Conservation (phyloP, 352 stramenopile species). For the Pythium insidiosum region DNA sequence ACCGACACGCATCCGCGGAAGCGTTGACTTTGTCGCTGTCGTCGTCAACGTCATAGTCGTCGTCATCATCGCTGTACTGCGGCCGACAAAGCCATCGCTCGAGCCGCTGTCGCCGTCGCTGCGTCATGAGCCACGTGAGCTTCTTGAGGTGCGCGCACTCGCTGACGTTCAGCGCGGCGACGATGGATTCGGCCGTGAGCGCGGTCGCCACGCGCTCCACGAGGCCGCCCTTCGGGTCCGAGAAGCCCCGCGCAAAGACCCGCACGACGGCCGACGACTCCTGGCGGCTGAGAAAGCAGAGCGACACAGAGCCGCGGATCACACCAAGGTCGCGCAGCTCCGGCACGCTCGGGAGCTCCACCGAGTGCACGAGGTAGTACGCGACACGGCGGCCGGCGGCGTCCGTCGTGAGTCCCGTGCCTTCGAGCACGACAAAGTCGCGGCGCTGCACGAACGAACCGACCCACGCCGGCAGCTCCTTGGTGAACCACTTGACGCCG, state of each 20-base stretch:
- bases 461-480: conserved; percentile 29
- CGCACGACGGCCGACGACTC: conserved; percentile 15
- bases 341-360: conserved; percentile 22
- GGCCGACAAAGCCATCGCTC: not conserved
- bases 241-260: conserved; percentile 39
- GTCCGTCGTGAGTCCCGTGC: conserved; percentile 24
- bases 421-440: conserved; percentile 47
- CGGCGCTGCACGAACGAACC: conserved; percentile 32
- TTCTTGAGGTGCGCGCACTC: conserved; percentile 59
- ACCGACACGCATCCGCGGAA: too few relatives aligned
- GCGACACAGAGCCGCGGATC: conserved; percentile 31
- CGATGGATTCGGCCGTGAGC: conserved; percentile 32
- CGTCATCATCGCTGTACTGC: too few relatives aligned
- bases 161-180: conserved; percentile 24
- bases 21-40: not conserved
- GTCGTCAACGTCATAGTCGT: not conserved
- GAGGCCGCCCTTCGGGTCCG: conserved; percentile 35
- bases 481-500: conserved; percentile 50
- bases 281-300: conserved; percentile 43
- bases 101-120: not conserved
- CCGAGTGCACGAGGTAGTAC: conserved; percentile 50
- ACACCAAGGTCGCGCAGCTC: conserved; percentile 35
- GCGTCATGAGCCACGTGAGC: conserved; percentile 29
- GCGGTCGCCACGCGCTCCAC: conserved; percentile 27
- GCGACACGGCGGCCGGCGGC: conserved; percentile 24